Evolutionary conservation across 1,284 basidiomycete genomes (phyloP).

Genomic region (Cryptococcus sp.): DNA sequence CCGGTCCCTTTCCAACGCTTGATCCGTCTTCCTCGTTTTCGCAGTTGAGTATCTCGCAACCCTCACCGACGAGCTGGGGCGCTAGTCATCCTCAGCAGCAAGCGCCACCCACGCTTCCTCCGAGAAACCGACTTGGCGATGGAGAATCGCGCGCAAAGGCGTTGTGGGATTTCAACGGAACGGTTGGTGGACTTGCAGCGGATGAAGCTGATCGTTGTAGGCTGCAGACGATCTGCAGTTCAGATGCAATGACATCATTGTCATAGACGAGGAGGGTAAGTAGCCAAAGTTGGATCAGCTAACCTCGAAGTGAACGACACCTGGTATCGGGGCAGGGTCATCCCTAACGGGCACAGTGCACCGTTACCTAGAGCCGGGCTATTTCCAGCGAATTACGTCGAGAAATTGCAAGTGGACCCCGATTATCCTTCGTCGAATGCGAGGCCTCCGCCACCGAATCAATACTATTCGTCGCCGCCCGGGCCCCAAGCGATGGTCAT

Average conservation of each 20-base stretch:
- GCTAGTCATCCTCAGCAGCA: background rate
- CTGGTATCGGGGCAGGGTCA: constrained; percentile 46
- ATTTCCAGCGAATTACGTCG: constrained; percentile 49
- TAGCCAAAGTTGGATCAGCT: background rate
- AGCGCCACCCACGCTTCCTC: constrained; percentile 9
- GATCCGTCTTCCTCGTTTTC: constrained; percentile 4
- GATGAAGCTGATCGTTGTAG: constrained; percentile 5
- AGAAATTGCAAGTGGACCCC: constrained; percentile 40
- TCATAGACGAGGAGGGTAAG: constrained; percentile 49
- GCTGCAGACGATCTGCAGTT: constrained; percentile 46
- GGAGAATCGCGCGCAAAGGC: constrained; percentile 36
- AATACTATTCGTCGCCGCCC: constrained; percentile 18
- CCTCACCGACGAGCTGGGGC: background rate
- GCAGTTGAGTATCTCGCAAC: background rate
- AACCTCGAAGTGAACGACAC: constrained; percentile 40
- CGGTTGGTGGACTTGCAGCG: constrained; percentile 19
- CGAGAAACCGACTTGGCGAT: background rate
- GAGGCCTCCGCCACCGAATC: background rate
- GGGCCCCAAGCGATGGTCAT: constrained; percentile 26
- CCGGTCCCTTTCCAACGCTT: constrained; percentile 37
- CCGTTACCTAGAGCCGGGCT: constrained; percentile 38
- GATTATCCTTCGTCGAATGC: too few species aligned
- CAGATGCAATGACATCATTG: constrained; percentile 41
- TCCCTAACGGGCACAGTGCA: constrained; percentile 31
- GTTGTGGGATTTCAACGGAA: constrained; percentile 48